phyloP scores from a whole-genome alignment of 2,329 filamentous ascomycete genomes.

The Tolypocladium guangdongense region DNA sequence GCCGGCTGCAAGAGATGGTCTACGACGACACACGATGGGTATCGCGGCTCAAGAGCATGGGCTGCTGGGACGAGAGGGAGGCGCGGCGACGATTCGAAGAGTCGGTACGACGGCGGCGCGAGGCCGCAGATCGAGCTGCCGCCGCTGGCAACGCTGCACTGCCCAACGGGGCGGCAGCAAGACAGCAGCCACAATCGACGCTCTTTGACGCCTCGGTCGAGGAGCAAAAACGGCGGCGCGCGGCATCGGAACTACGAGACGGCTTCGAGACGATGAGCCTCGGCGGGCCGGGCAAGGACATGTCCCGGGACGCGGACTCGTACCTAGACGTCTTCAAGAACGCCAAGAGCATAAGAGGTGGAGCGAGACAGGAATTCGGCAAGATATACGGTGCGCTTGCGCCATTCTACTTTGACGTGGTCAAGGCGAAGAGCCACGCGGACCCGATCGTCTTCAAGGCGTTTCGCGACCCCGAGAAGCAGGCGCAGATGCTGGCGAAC shows the following conservation, averaged over 20 bases:
- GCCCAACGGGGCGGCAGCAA: slow-evolving; percentile 9
- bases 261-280: slow-evolving; percentile 73
- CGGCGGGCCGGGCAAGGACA: slow-evolving; percentile 28
- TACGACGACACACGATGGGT: slow-evolving; percentile 98
- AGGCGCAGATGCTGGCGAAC: slow-evolving; percentile 81
- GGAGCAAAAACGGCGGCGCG: slow-evolving; percentile 43
- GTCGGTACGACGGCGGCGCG: slow-evolving; percentile 47
- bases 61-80: slow-evolving; percentile 82
- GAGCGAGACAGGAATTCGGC: slow-evolving; percentile 81
- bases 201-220: slow-evolving; percentile 66
- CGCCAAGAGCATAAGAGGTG: slow-evolving; percentile 69
- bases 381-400: slow-evolving; percentile 81
- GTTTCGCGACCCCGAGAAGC: slow-evolving; percentile 79
- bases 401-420: slow-evolving; percentile 81
- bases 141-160: slow-evolving; percentile 1
- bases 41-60: slow-evolving; percentile 72
- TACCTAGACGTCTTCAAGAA: slow-evolving; percentile 60
- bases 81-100: slow-evolving; percentile 75
- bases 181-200: slow-evolving; percentile 30
- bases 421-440: slow-evolving; percentile 57
- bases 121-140: slow-evolving; percentile 30
- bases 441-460: slow-evolving; percentile 79
- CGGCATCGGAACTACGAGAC: slow-evolving; percentile 32
- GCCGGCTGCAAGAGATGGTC: slow-evolving; percentile 90
- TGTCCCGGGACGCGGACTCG: slow-evolving; percentile 47